A percentile compares a stretch with the other conserved stretches of the same genome.
Evolutionary conservation across 345 rosid genomes (phyloP).

Genomic region (Ceriops decandra): DNA sequence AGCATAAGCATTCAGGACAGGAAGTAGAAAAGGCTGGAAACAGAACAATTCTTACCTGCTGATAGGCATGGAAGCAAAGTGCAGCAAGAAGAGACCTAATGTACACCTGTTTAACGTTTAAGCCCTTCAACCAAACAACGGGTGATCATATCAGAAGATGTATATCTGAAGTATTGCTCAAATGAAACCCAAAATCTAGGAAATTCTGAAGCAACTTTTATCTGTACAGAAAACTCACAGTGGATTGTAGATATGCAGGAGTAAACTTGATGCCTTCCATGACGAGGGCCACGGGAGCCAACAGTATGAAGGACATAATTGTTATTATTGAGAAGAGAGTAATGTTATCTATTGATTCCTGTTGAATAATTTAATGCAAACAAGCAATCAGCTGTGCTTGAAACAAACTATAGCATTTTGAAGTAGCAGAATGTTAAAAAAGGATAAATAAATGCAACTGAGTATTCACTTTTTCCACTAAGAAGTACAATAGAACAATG

Average conservation of each 20-base stretch:
- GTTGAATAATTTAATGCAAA: constrained; percentile 10
- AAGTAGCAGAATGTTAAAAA: background rate
- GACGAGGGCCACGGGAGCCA: constrained; percentile 76
- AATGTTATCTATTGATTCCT: constrained; percentile 96
- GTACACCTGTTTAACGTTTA: constrained; percentile 63
- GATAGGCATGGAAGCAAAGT: constrained; percentile 94
- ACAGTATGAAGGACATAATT: constrained; percentile 74
- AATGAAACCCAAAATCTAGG: background rate
- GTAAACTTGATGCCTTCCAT: constrained; percentile 89
- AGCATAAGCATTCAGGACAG: background rate
- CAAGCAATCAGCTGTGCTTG: constrained; percentile 8
- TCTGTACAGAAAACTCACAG: constrained; percentile 48
- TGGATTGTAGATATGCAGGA: constrained; percentile 75
- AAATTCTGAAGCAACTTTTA: background rate
- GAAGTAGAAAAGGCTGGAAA: background rate
- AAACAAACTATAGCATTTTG: background rate
- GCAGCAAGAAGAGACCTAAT: constrained; percentile 74
- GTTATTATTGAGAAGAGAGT: constrained; percentile 98
- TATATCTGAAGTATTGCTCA: background rate
- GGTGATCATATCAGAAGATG: constrained; percentile 2
- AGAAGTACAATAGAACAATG: constrained; percentile 1
- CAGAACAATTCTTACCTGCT: constrained; percentile 56
- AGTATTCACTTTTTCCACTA: background rate
- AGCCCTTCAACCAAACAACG: constrained; percentile 43
- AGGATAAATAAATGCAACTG: background rate